Conservation (phyloP, 1,139 yeast species). For the Lodderomyces metapsilosis region DNA sequence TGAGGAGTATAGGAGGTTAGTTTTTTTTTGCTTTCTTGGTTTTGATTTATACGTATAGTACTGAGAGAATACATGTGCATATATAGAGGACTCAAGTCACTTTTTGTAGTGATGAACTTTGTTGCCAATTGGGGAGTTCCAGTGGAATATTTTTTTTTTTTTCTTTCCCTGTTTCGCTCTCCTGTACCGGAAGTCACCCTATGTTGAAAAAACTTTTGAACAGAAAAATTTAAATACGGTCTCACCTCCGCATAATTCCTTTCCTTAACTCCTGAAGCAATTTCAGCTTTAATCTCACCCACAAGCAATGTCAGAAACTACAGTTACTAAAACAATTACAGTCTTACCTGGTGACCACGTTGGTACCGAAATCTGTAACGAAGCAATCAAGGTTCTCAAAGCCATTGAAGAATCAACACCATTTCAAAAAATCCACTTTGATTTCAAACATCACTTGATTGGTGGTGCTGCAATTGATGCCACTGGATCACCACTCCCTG, state of each 20-base stretch:
- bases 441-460: slow-evolving; percentile 78
- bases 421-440: slow-evolving; percentile 54
- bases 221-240: not conserved
- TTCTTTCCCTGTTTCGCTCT: not conserved
- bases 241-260: not conserved
- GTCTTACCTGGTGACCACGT: slow-evolving; percentile 96
- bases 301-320: not conserved
- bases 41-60: not conserved
- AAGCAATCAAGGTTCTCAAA: slow-evolving; percentile 86
- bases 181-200: slow-evolving; percentile 1
- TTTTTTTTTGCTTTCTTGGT: not conserved
- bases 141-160: too few species aligned
- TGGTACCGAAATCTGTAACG: slow-evolving; percentile 85
- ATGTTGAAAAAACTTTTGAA: not conserved
- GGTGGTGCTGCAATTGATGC: slow-evolving; percentile 99
- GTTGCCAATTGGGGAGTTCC: too few species aligned
- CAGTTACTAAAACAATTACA: slow-evolving; percentile 62
- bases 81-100: not conserved
- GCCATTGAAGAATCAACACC: slow-evolving; percentile 72
- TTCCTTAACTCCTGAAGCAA: not conserved
- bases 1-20: not conserved
- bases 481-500: slow-evolving; percentile 91
- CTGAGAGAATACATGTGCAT: not conserved
- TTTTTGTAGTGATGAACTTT: too few species aligned
- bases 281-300: too few species aligned